Evolutionary conservation across 2,329 filamentous ascomycete species (phyloP), one percentile per base, ranked within the genome.

Genomic region (Fusarium sacchari): DNA sequence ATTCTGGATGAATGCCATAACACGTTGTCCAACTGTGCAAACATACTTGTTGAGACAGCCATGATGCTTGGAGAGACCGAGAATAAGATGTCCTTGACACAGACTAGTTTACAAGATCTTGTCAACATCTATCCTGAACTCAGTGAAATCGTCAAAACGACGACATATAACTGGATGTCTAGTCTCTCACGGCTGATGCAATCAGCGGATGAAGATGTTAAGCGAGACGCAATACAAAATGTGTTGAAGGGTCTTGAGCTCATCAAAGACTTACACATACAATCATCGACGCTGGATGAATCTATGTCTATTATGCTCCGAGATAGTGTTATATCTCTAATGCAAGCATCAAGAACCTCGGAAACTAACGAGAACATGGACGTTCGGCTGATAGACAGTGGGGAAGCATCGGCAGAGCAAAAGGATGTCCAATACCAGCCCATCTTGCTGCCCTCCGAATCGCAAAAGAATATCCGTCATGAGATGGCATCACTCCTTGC

Each of bases 131-230:
- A 94, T 74, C 82, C 87, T 4, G 84, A 88, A 55, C 85, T 95
- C 5, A 83, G 87, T 7, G 90, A 93, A 28, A 84, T 89, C 6
- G 84, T 96, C 32, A 93, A 94, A 75, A 88, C 87, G 34, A 92
- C 89, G 2, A 86, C 97, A 2, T 93, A 96, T 80, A 91, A 91
- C 59, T 98, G 95, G 95, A 88, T 95, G 30, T 89, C 90, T 6
- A 92, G 94, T 44, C 87, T 99, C 24, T 92, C 96, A 10, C 89
- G 95, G 22, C 83, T 94, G 20, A 95, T 98, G 90, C 94, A 96
- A 80, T 90, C 91, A 14, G 92, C 91, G 74, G 95, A 98, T 76
- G 94, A 97, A 75, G 86, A 87, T n/a, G 85, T 88, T 34, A 97
- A 97, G 80, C 87, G 90, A 69, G 88, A 88, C 62, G 90, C 92